A percentile compares a stretch with the other conserved stretches of the same genome.
Evolutionary conservation across 208 protist genomes (phyloP).

Genomic region (Naegleria gruberi): DNA sequence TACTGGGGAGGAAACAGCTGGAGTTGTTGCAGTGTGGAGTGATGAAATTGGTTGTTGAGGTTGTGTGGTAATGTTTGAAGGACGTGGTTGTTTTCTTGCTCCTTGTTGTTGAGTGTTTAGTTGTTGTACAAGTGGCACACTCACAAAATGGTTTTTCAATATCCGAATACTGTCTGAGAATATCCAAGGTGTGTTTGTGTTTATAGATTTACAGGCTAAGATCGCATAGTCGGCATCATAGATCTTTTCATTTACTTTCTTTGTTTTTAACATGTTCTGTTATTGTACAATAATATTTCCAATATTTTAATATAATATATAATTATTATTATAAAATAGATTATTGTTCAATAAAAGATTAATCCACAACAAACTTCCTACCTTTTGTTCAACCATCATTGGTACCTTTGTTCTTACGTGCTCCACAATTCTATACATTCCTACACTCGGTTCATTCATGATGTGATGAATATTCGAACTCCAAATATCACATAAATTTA

Average conservation of each 20-base stretch:
- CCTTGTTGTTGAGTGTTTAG: too few species aligned
- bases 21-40: too few species aligned
- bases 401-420: neutral
- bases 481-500: neutral
- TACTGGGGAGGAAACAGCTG: too few species aligned
- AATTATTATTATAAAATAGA: too few species aligned
- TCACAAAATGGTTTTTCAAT: neutral
- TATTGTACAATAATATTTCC: neutral
- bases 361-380: neutral
- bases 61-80: too few species aligned
- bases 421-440: neutral
- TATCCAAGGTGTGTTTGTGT: neutral
- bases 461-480: neutral
- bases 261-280: neutral
- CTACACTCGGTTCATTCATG: neutral
- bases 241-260: neutral
- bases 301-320: too few species aligned
- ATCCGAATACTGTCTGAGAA: neutral
- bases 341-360: too few species aligned
- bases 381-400: neutral
- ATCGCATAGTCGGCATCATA: neutral
- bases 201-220: neutral
- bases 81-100: too few species aligned
- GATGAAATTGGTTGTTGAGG: too few species aligned
- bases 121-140: neutral